A percentile compares a stretch with the other conserved stretches of the same genome.
Evolutionary conservation across 306 rosid species (phyloP).

Genomic region (Castanea crenata): DNA sequence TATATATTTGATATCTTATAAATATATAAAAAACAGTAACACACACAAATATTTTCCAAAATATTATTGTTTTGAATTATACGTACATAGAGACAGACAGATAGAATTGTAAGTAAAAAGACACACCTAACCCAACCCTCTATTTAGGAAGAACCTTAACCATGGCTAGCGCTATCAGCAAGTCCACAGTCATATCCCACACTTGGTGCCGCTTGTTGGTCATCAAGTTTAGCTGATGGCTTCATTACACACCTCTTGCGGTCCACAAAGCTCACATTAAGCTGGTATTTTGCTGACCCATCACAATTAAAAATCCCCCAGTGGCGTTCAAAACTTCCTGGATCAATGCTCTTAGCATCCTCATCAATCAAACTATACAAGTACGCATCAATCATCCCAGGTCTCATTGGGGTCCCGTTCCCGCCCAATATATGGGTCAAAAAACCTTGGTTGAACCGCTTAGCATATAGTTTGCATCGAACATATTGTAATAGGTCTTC

Average conservation of each 20-base stretch:
- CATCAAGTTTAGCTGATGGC: constrained; percentile 47
- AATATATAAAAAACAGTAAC: too few species aligned
- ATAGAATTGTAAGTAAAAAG: too few species aligned
- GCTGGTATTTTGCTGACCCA: constrained; percentile 64
- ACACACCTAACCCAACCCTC: too few species aligned
- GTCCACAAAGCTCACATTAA: constrained; percentile 51
- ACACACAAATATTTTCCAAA: too few species aligned
- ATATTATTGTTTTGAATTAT: too few species aligned
- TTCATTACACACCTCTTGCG: constrained; percentile 66
- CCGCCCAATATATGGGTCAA: constrained; percentile 56
- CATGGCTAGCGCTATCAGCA: constrained; percentile 70
- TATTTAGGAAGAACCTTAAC: constrained; percentile 32
- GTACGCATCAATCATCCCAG: constrained; percentile 53
- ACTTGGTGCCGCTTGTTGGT: constrained; percentile 33
- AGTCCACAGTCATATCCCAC: constrained; percentile 65
- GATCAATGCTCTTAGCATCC: constrained; percentile 65
- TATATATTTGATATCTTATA: too few species aligned
- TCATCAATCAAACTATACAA: constrained; percentile 74
- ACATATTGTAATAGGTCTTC: constrained; percentile 54
- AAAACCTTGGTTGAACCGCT: constrained; percentile 64
- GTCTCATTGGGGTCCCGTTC: constrained; percentile 72
- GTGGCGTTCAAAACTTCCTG: constrained; percentile 81
- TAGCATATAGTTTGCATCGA: constrained; percentile 73
- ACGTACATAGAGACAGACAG: too few species aligned
- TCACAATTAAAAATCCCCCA: constrained; percentile 72